Base-by-base conservation (phyloP, 2,329 filamentous ascomycete genomes). In the Sporothrix globosa region DNA sequence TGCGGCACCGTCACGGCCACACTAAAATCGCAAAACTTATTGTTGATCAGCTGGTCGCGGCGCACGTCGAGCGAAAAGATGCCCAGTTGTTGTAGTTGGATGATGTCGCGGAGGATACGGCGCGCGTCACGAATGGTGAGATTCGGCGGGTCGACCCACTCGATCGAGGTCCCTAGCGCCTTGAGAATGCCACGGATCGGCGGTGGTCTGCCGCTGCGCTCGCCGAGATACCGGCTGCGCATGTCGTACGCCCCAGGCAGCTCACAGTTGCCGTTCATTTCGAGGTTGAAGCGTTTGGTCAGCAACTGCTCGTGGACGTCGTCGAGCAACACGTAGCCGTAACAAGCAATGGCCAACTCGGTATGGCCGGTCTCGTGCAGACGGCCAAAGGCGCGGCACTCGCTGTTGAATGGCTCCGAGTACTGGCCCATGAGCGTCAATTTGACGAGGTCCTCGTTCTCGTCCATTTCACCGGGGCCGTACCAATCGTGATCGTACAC, bases 401-500 rank as follows among this genome's bases (percentile, higher is more conserved):
- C 58, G 58, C 58, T 24, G 58, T 63, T 14, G 11, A 63, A 63
- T 4, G 39, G n/a, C 58, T 63, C 58, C n/a, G 39, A 46, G 58
- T 63, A 63, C 7, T 63, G n/a, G 34, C n/a, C 58, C 3, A 63
- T 14, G 10, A 63, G n/a, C 1, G 58, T 63, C 39, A 46, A 13
- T 17, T 24, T 63, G 17, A 9, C n/a, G 19, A 39, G 58, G 39
- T 63, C 58, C 39, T 63, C 39, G 58, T 63, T 63, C 2, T 21
- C 4, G 4, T 19, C 34, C n/a, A 9, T 46, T 11, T 63, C n/a
- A 27, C 58, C 58, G 4, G 58, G 58, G n/a, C 58, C 58, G 17
- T 63, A 63, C 58, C 58, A 63, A 6, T 63, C 58, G 7, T 63
- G n/a, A 46, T 63, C 58, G n/a, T 63, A 44, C 58, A 41, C 58